phyloP scores from a whole-genome alignment of 2,329 filamentous ascomycete species.

The Alternaria rosae region DNA sequence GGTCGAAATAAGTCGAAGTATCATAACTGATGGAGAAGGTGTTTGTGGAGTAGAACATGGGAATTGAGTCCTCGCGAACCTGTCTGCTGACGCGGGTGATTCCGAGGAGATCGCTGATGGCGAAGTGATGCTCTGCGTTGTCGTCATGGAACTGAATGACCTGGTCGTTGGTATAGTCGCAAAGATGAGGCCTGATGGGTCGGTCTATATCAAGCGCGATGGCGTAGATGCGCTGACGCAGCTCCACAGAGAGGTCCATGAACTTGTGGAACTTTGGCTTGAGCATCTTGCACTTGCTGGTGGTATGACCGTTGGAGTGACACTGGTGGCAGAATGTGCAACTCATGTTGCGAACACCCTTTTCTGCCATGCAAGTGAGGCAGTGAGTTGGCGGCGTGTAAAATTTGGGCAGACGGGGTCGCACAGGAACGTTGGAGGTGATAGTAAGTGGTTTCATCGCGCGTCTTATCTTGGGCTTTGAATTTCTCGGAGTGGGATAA shows the following conservation, averaged over 20 bases:
- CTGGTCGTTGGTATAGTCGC: constrained; percentile 5
- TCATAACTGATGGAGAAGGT: constrained; percentile 24
- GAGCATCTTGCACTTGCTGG: background rate
- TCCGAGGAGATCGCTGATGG: constrained; percentile 6
- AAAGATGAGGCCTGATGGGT: constrained; percentile 25
- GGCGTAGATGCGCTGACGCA: constrained; percentile 26
- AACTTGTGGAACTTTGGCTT: constrained; percentile 17
- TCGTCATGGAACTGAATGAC: constrained; percentile 28
- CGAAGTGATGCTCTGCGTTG: constrained; percentile 15
- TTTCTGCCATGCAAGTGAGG: background rate
- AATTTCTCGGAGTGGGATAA: background rate
- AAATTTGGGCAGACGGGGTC: background rate
- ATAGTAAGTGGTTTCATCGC: background rate
- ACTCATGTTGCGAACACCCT: background rate
- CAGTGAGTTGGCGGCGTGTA: background rate
- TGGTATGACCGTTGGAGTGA: background rate
- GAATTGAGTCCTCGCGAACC: constrained; percentile 23
- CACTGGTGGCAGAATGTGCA: background rate
- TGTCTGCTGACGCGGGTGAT: constrained; percentile 24
- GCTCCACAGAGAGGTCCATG: constrained; percentile 22
- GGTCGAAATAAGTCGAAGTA: constrained; percentile 27
- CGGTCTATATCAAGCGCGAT: constrained; percentile 11
- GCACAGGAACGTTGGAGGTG: background rate
- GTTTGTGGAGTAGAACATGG: constrained; percentile 32
- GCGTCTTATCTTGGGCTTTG: background rate